These are phyloP conservation scores for Penstemon davidsonii DNA, from an alignment of 257 asterid genomes.

Conservation along the genomic window DNA sequence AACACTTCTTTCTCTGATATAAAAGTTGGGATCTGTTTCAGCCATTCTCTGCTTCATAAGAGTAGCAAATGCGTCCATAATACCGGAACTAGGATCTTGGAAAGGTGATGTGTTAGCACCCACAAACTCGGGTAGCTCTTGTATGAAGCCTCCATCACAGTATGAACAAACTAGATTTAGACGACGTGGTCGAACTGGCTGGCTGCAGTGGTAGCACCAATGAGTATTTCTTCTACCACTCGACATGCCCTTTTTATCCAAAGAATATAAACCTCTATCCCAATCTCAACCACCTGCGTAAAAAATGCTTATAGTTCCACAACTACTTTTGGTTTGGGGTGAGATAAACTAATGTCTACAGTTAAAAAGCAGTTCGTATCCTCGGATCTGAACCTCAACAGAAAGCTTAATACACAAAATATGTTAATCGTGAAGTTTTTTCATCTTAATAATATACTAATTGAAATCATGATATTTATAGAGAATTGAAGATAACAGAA, in stretches of 20 bases:
- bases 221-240: slow-evolving; percentile 60
- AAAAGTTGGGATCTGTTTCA: slow-evolving; percentile 64
- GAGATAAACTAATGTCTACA: neutral
- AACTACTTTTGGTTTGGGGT: neutral
- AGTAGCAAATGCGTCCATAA: slow-evolving; percentile 74
- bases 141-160: slow-evolving; percentile 80
- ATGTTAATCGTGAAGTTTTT: too few relatives aligned
- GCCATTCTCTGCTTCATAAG: slow-evolving; percentile 78
- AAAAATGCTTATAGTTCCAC: slow-evolving; percentile 12
- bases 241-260: slow-evolving; percentile 39
- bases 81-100: slow-evolving; percentile 40
- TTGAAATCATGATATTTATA: neutral
- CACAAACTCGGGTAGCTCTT: slow-evolving; percentile 63
- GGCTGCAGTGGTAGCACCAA: slow-evolving; percentile 88
- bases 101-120: slow-evolving; percentile 35
- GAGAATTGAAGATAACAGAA: neutral
- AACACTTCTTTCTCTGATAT: slow-evolving; percentile 47
- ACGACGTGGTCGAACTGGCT: slow-evolving; percentile 54
- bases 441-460: neutral
- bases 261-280: slow-evolving; percentile 6
- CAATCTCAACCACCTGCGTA: slow-evolving; percentile 29
- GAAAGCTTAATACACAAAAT: neutral
- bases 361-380: neutral
- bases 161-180: slow-evolving; percentile 54
- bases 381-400: neutral